Percentiles rank a stretch among this genome's conserved stretches.
Evolutionary conservation across 352 stramenopile species (phyloP).

Genomic region (Pythium phragmiticola): DNA sequence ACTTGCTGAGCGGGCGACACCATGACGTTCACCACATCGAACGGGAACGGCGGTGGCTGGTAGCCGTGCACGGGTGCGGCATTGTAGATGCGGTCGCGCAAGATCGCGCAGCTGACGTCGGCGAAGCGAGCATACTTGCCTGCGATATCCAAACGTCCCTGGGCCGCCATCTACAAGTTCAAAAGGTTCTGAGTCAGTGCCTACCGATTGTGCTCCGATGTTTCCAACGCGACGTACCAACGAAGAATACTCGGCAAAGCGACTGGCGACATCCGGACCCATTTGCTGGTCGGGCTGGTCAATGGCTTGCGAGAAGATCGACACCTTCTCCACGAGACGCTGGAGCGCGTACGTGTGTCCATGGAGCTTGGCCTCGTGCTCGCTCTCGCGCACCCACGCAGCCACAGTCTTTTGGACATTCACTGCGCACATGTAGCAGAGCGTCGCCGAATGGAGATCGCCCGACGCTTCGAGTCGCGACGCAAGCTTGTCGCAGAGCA

Average conservation of each 20-base stretch:
- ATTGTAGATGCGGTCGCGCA: constrained; percentile 88
- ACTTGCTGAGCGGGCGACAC: constrained; percentile 55
- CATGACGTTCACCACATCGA: constrained; percentile 72
- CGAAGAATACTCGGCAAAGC: constrained; percentile 93
- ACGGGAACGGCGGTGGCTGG: constrained; percentile 82
- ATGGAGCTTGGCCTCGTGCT: constrained; percentile 67
- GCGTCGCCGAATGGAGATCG: constrained; percentile 89
- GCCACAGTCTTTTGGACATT: constrained; percentile 87
- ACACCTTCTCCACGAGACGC: constrained; percentile 96
- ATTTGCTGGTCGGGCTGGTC: constrained; percentile 85
- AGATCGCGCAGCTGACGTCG: constrained; percentile 73
- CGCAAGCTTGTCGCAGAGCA: constrained; percentile 94
- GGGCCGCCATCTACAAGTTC: constrained; percentile 79
- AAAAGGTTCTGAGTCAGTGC: neutral
- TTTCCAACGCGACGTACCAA: constrained; percentile 38
- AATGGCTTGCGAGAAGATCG: constrained; percentile 90
- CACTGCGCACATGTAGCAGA: constrained; percentile 98
- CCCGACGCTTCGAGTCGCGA: constrained; percentile 89
- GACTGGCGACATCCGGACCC: constrained; percentile 80
- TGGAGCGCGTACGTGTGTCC: constrained; percentile 88
- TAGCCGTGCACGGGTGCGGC: constrained; percentile 72
- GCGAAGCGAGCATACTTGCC: constrained; percentile 90
- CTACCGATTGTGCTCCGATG: neutral
- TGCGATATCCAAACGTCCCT: constrained; percentile 91
- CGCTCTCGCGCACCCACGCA: constrained; percentile 90